These are phyloP conservation scores for Trifolium repens DNA, from an alignment of 306 rosid genomes.

Conservation along the genomic window DNA sequence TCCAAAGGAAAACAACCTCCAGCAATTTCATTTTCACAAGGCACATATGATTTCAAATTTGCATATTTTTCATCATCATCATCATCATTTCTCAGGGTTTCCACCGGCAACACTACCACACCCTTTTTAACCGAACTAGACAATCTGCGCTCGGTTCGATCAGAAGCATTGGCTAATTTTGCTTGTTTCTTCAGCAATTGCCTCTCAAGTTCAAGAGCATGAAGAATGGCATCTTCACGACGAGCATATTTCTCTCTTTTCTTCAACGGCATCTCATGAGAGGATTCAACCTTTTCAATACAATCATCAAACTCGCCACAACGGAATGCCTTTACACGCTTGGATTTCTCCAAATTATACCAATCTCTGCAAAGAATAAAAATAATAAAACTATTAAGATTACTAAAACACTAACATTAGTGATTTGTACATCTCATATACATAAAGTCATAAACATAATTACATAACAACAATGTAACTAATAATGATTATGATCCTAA, in stretches of 20 bases:
- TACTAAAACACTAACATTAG: neutral
- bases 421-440: neutral
- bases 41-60: slow-evolving; percentile 37
- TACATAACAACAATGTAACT: neutral
- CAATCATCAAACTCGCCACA: slow-evolving; percentile 97
- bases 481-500: neutral
- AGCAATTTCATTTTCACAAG: slow-evolving; percentile 33
- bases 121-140: slow-evolving; percentile 50
- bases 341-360: slow-evolving; percentile 97
- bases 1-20: slow-evolving; percentile 45
- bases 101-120: slow-evolving; percentile 39
- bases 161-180: slow-evolving; percentile 52
- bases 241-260: slow-evolving; percentile 96
- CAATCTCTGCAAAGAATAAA: slow-evolving; percentile 68
- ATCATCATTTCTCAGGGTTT: slow-evolving; percentile 48
- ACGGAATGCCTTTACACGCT: slow-evolving; percentile 92
- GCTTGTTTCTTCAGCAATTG: slow-evolving; percentile 60
- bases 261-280: slow-evolving; percentile 83
- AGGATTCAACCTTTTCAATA: slow-evolving; percentile 80
- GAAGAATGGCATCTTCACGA: slow-evolving; percentile 94
- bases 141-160: slow-evolving; percentile 41
- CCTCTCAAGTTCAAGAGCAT: slow-evolving; percentile 91
- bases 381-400: neutral
- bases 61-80: slow-evolving; percentile 44
- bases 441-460: neutral